These are phyloP conservation scores for Pseudogymnoascus sp. DNA, from an alignment of 2,329 filamentous ascomycete genomes.

Conservation along the genomic window DNA sequence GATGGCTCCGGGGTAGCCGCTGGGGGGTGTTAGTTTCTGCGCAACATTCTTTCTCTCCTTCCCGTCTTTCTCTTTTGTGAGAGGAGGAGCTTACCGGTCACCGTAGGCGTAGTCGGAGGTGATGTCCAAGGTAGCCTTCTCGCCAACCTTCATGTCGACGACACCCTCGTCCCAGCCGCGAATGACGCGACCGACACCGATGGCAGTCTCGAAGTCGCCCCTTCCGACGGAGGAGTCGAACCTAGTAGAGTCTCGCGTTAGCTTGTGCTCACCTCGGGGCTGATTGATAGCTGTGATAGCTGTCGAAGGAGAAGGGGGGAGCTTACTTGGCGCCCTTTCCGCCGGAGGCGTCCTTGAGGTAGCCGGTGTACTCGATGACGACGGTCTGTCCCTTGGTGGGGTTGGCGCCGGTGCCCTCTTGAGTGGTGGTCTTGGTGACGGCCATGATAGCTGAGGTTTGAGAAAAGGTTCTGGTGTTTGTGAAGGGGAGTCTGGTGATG, in stretches of 20 bases:
- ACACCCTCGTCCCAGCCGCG: constrained; percentile 84
- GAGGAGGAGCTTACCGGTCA: constrained; percentile 39
- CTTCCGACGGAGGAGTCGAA: constrained; percentile 82
- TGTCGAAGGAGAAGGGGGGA: constrained; percentile 11
- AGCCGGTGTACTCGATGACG: constrained; percentile 87
- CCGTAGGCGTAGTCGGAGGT: constrained; percentile 62
- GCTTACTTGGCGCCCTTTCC: constrained; percentile 66
- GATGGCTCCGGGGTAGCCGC: constrained; percentile 72
- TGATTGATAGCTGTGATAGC: neutral
- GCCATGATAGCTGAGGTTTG: constrained; percentile 46
- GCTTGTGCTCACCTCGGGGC: neutral
- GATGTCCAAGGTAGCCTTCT: constrained; percentile 81
- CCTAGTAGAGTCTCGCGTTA: constrained; percentile 42
- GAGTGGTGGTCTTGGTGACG: constrained; percentile 60
- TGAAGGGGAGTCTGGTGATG: neutral
- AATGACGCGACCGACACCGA: constrained; percentile 81
- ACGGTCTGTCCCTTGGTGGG: constrained; percentile 65
- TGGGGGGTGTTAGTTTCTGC: constrained; percentile 28
- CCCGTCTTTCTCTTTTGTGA: neutral
- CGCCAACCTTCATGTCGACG: constrained; percentile 75
- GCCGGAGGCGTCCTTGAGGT: constrained; percentile 59
- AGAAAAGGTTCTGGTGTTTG: constrained; percentile 20
- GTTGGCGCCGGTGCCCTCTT: constrained; percentile 52
- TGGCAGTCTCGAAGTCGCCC: constrained; percentile 65
- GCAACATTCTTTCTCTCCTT: neutral